phyloP scores from a whole-genome alignment of 2,329 filamentous ascomycete species.

The Byssochlamys sp. region DNA sequence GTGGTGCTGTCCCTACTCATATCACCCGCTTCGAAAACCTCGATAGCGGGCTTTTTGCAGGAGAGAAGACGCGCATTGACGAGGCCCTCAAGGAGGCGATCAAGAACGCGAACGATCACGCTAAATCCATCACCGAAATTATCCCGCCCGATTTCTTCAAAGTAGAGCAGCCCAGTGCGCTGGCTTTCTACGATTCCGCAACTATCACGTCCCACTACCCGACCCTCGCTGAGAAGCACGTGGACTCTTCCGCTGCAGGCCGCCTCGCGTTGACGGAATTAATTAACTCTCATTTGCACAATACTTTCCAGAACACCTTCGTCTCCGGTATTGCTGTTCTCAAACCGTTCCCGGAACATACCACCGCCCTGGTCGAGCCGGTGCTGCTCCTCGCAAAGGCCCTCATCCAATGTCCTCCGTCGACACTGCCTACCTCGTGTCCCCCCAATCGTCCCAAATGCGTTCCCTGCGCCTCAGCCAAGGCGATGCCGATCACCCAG shows the following conservation, averaged over 20 bases:
- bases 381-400: slow-evolving; percentile 64
- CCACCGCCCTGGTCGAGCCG: slow-evolving; percentile 60
- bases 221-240: slow-evolving; percentile 54
- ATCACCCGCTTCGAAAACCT: slow-evolving; percentile 63
- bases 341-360: slow-evolving; percentile 68
- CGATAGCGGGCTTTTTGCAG: slow-evolving; percentile 62
- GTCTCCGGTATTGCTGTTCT: slow-evolving; percentile 67
- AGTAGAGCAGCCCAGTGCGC: slow-evolving; percentile 55
- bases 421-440: slow-evolving; percentile 65
- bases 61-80: slow-evolving; percentile 55
- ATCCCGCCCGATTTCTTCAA: slow-evolving; percentile 52
- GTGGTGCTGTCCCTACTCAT: slow-evolving; percentile 63
- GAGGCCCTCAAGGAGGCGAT: slow-evolving; percentile 54
- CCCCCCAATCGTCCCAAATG: slow-evolving; percentile 73
- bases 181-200: slow-evolving; percentile 67
- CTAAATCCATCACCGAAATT: slow-evolving; percentile 55
- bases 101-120: slow-evolving; percentile 45
- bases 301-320: slow-evolving; percentile 73
- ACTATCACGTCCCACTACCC: slow-evolving; percentile 58
- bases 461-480: slow-evolving; percentile 58
- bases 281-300: slow-evolving; percentile 76
- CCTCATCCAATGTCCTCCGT: slow-evolving; percentile 64
- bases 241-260: slow-evolving; percentile 49
- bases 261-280: slow-evolving; percentile 60
- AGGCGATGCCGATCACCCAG: slow-evolving; percentile 57